phyloP scores from a whole-genome alignment of 2,329 filamentous ascomycete genomes.

The Pseudocercospora pini-densiflorae region DNA sequence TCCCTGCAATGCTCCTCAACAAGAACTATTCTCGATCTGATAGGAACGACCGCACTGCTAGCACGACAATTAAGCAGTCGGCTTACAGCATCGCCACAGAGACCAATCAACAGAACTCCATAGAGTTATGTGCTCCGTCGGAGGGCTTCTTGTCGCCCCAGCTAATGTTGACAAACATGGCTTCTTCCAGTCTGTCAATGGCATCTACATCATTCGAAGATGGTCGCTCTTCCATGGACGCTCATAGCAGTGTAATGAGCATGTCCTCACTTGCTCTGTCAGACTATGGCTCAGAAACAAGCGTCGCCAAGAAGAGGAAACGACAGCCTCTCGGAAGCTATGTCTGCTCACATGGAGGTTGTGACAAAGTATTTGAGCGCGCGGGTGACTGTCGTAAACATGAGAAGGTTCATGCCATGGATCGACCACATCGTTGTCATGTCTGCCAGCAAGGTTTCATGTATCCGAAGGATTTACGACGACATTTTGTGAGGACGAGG shows the following conservation, averaged over 20 bases:
- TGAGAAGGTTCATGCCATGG: constrained; percentile 24
- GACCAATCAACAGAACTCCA: too few species aligned
- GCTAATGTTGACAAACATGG: not conserved
- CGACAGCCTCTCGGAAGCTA: constrained; percentile 20
- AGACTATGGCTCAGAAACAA: constrained; percentile 20
- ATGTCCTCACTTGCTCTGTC: constrained; percentile 8
- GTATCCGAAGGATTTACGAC: constrained; percentile 26
- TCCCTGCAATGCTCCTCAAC: not conserved
- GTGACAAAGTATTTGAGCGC: constrained; percentile 23
- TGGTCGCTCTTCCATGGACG: constrained; percentile 18
- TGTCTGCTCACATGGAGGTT: constrained; percentile 13
- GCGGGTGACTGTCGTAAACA: constrained; percentile 26
- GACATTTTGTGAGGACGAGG: constrained; percentile 18
- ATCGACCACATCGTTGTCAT: constrained; percentile 20
- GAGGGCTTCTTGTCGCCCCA: not conserved
- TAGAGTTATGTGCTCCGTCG: too few species aligned
- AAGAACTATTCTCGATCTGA: too few species aligned
- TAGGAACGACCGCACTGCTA: too few species aligned
- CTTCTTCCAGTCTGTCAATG: not conserved
- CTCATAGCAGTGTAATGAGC: constrained; percentile 12
- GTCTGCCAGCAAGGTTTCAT: constrained; percentile 19
- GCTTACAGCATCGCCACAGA: too few species aligned
- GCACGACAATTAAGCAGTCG: too few species aligned
- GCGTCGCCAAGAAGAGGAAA: constrained; percentile 22
- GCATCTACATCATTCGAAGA: not conserved